A percentile compares a stretch with the other conserved stretches of the same genome.
Conservation (phyloP, 1,284 basidiomycete genomes). For the Jaminaea rosea region DNA sequence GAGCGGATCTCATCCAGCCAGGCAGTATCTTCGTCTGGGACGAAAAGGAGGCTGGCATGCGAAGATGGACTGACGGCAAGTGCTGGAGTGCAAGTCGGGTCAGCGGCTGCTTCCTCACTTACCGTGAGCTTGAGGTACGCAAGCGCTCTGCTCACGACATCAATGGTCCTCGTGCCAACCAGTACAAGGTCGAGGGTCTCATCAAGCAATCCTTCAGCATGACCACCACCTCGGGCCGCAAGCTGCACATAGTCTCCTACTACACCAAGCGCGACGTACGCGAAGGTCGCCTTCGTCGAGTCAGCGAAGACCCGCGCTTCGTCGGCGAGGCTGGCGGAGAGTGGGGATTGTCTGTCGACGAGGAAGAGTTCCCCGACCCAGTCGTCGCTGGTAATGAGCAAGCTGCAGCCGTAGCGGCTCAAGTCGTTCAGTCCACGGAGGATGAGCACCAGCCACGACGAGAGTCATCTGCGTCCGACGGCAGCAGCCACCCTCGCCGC, state of each 20-base stretch:
- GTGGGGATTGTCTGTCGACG: slow-evolving; percentile 31
- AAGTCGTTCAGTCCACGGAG: no score
- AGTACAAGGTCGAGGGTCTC: slow-evolving; percentile 46
- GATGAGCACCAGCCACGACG: no score
- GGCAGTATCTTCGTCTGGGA: slow-evolving; percentile 46
- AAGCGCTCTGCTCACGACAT: slow-evolving; percentile 31
- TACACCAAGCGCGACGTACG: slow-evolving; percentile 42
- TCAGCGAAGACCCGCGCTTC: slow-evolving; percentile 43
- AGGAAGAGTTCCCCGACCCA: slow-evolving; percentile 26
- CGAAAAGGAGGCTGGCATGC: slow-evolving; percentile 48
- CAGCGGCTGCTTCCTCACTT: slow-evolving; percentile 51
- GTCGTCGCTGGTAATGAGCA: background rate
- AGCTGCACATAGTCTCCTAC: slow-evolving; percentile 45
- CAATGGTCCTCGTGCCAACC: slow-evolving; percentile 31
- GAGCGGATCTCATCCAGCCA: slow-evolving; percentile 33
- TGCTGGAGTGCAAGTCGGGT: slow-evolving; percentile 52
- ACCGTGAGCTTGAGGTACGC: slow-evolving; percentile 46
- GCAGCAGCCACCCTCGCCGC: background rate
- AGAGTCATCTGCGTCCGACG: background rate
- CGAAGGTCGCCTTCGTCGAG: slow-evolving; percentile 29
- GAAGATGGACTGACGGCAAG: slow-evolving; percentile 52
- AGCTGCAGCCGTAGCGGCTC: background rate
- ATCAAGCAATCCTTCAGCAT: slow-evolving; percentile 47
- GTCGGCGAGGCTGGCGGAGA: slow-evolving; percentile 34
- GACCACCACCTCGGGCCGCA: slow-evolving; percentile 42